Evolutionary conservation across 345 rosid species (phyloP), one percentile per base, ranked within the genome.

Genomic region (Dovyalis caffra): DNA sequence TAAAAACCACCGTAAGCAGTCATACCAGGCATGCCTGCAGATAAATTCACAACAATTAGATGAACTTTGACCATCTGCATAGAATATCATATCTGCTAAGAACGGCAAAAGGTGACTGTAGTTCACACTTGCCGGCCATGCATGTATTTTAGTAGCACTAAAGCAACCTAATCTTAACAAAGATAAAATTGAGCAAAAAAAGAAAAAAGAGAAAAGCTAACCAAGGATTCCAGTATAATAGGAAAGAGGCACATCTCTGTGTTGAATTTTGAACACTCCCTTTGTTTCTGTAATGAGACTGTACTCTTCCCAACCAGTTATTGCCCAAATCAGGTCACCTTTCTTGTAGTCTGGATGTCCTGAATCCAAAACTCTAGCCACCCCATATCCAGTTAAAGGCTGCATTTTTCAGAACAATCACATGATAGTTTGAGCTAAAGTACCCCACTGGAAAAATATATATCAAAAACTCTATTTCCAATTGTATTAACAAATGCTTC

Each of bases 251-350:
- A 88, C 69, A 81, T 88, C 85, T 2, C 79, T 75, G 47, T 83
- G 85, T 16, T 73, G 82, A 63, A 92, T 87, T 80, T 87, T 87
- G 66, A 82, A 85, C 53, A 88, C 75, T 29, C 11, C 60, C 32
- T 81, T 75, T 0, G 82, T 72, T 23, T 81, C 70, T 53, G 77
- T 81, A 8, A 87, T 68, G 47, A 80, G 76, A 78, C 81, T 81
- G 20, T 90, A 84, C 83, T 92, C 90, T 68, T 90, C n/a, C n/a
- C n/a, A n/a, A n/a, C n/a, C n/a, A n/a, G n/a, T n/a, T n/a, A n/a
- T n/a, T n/a, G n/a, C 93, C 94, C 90, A 90, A 3, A 88, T 79
- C 56, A 87, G 66, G 73, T 92, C 90, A 4, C 85, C 89, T 33
- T 68, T 72, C 68, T n/a, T n/a, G n/a, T n/a, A 85, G 18, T 80